Percentiles rank a stretch among this genome's conserved stretches.
Evolutionary conservation across 163 green algal genomes (phyloP).

Genomic region (Scenedesmus sp.): DNA sequence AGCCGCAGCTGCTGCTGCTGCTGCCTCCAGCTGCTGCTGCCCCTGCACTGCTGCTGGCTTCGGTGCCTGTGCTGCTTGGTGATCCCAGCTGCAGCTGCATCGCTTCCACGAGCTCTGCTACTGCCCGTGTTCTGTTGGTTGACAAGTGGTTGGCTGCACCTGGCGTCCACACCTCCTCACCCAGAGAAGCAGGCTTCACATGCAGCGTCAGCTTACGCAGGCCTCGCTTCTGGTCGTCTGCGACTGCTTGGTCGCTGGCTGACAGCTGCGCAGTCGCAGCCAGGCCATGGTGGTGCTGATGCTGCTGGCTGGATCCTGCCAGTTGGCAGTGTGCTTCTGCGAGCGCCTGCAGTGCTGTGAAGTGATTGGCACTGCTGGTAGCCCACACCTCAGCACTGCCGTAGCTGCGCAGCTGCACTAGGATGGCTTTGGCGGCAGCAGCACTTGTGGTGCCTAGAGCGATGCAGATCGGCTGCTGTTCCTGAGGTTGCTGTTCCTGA

Average conservation of each 20-base stretch:
- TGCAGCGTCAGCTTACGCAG: slow-evolving; percentile 37
- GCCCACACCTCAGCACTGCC: slow-evolving; percentile 38
- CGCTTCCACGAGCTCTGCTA: background rate
- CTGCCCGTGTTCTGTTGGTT: background rate
- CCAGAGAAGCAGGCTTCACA: background rate
- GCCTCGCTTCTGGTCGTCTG: slow-evolving; percentile 31
- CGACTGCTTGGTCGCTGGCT: slow-evolving; percentile 28
- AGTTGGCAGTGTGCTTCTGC: slow-evolving; percentile 1
- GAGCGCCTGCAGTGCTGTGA: slow-evolving; percentile 15
- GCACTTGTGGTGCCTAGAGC: background rate
- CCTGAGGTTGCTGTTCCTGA: background rate
- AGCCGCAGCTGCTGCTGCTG: background rate
- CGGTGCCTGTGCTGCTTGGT: background rate
- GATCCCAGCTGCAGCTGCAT: background rate
- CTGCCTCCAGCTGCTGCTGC: background rate
- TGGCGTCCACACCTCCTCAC: background rate
- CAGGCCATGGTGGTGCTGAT: background rate
- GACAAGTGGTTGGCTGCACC: background rate
- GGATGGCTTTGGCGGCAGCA: slow-evolving; percentile 12
- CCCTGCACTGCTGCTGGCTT: background rate
- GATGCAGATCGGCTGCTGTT: slow-evolving; percentile 16
- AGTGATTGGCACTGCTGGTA: slow-evolving; percentile 45
- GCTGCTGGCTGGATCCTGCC: background rate
- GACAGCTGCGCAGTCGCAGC: background rate
- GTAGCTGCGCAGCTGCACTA: background rate